A percentile compares a stretch with the other conserved stretches of the same genome.
These are phyloP conservation scores for Linderniella brevidens DNA, from an alignment of 257 asterid genomes.

Conservation along the genomic window DNA sequence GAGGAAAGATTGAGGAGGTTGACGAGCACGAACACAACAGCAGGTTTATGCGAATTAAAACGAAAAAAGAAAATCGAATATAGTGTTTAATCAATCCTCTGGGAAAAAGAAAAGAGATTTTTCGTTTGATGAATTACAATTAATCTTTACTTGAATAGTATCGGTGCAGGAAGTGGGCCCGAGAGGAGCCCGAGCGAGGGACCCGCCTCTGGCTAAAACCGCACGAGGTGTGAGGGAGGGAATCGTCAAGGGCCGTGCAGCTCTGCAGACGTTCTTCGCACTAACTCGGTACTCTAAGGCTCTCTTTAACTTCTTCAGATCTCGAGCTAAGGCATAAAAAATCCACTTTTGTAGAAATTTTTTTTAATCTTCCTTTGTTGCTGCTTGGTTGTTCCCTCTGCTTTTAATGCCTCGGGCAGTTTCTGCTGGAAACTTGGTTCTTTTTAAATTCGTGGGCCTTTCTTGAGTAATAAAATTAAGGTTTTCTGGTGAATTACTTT, in stretches of 20 bases:
- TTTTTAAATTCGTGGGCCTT: too few relatives aligned
- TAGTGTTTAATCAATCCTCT: too few relatives aligned
- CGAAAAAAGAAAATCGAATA: too few relatives aligned
- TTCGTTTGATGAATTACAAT: constrained; percentile 21
- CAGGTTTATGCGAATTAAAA: constrained; percentile 24
- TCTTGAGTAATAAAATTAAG: too few relatives aligned
- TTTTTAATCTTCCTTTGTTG: too few relatives aligned
- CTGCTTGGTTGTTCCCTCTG: too few relatives aligned
- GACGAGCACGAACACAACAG: constrained; percentile 42
- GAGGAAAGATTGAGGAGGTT: constrained; percentile 61
- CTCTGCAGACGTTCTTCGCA: constrained; percentile 41
- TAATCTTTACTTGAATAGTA: constrained; percentile 66
- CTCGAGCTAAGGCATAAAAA: constrained; percentile 35
- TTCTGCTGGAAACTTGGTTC: too few relatives aligned
- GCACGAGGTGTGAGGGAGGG: constrained; percentile 50
- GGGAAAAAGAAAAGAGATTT: too few relatives aligned
- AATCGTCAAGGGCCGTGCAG: constrained; percentile 50
- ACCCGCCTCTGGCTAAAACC: constrained; percentile 47
- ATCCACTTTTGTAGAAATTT: too few relatives aligned
- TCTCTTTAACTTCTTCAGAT: constrained; percentile 27
- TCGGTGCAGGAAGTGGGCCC: constrained; percentile 43
- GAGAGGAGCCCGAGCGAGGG: constrained; percentile 18
- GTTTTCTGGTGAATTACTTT: too few relatives aligned
- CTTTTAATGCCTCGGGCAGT: too few relatives aligned
- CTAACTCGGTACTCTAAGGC: constrained; percentile 32